Base-by-base conservation (phyloP, 192 early-diverging fungal species). In the Phlyctochytrium planicorne region DNA sequence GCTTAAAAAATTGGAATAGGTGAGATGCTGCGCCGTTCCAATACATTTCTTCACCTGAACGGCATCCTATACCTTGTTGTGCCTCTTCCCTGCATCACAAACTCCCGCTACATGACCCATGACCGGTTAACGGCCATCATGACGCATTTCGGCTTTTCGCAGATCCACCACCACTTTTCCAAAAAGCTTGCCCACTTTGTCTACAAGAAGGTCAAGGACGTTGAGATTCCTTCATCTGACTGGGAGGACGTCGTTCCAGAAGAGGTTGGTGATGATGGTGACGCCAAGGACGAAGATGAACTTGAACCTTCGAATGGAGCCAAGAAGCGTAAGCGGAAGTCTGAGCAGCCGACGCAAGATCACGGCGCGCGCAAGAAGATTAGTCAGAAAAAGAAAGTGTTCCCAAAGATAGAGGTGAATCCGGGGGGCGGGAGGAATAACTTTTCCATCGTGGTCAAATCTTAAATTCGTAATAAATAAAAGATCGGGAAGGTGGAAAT, bases 41-140 rank as follows among this genome's bases (percentile, higher is more conserved):
- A 74, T 6, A 69, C 74, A 0, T 77, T 86, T 53, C 70, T 91
- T 24, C 62, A 74, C 0, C 77, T 78, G 0, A 37, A 66, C 14
- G 90, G 91, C 25, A 69, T 90, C 27, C 75, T 94, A 3, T 94
- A 88, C 52, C 53, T 94, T 31, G 93, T 94, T 0, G 77, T 94
- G 0, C 94, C 94, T 1, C 78, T 90, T 24, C 87, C 94, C 0
- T 96, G 94, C 75, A 74, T 94, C 16, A 71, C 62, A 34, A 96
- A 96, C 67, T 94, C 93, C 14, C 82, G 94, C 0, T 96, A 96
- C 59, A 82, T 93, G 75, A 83, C 88, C 52, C 87, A 93, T 52
- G 88, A 93, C 4, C 82, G 85, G 24, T 70, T 96, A 12, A 27
- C 80, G 30, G 67, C 74, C 53, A 91, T 96, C 67, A 75, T 88